These are phyloP conservation scores for Linnemannia zychae DNA, from an alignment of 192 early-diverging fungal genomes.

Conservation along the genomic window DNA sequence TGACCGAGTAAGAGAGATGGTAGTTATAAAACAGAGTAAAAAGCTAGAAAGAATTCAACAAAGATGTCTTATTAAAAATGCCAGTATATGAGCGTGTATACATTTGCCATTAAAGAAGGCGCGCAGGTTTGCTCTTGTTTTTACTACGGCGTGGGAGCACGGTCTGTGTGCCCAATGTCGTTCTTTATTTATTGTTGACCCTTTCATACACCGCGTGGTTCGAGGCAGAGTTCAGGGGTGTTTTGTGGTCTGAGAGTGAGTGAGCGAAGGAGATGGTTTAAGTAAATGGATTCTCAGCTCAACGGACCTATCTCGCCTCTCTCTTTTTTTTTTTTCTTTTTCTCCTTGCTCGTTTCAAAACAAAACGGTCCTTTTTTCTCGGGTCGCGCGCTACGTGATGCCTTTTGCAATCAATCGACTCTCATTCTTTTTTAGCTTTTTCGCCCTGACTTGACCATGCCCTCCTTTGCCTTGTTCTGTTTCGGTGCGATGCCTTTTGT, in stretches of 20 bases:
- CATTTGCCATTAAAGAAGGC: background rate
- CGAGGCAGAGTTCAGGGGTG: background rate
- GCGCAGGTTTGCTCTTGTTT: too few species aligned
- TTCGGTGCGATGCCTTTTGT: too few species aligned
- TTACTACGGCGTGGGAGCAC: background rate
- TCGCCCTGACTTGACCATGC: too few species aligned
- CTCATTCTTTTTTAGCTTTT: too few species aligned
- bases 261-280: too few species aligned
- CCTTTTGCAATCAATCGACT: too few species aligned
- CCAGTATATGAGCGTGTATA: too few species aligned
- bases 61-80: background rate
- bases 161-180: background rate
- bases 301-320: background rate
- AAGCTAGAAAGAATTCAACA: background rate
- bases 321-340: background rate
- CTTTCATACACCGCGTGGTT: background rate
- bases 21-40: background rate
- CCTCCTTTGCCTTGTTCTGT: too few species aligned
- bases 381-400: too few species aligned
- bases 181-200: background rate
- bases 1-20: slow-evolving; percentile 57
- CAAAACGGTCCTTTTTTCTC: too few species aligned
- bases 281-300: too few species aligned
- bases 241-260: background rate
- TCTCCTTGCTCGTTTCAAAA: too few species aligned